Evolutionary conservation across 805 yeast species (phyloP).

Genomic region (Torulaspora microellipsoides): DNA sequence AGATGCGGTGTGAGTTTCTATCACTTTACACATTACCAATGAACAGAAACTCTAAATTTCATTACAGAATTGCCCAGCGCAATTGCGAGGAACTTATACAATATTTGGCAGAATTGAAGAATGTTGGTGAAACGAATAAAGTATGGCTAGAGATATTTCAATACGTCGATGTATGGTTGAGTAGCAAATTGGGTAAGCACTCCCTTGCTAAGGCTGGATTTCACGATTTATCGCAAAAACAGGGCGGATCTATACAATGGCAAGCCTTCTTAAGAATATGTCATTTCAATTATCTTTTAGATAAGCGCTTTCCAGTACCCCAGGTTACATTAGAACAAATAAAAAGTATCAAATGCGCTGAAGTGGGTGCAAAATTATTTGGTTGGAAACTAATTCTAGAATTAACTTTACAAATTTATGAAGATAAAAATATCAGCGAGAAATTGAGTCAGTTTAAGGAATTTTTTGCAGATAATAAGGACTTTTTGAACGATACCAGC

Average conservation of each 20-base stretch:
- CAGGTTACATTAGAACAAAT: constrained; percentile 3
- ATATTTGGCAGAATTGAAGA: constrained; percentile 8
- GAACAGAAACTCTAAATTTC: constrained; percentile 15
- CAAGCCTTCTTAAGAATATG: constrained; percentile 15
- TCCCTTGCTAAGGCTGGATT: constrained; percentile 10
- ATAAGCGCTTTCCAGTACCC: constrained; percentile 16
- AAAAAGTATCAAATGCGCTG: constrained; percentile 2
- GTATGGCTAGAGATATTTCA: constrained; percentile 21
- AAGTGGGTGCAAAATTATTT: constrained; percentile 14
- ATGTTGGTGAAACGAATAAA: background rate
- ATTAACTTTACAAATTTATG: constrained; percentile 20
- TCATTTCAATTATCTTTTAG: constrained; percentile 18
- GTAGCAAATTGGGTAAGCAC: constrained; percentile 11
- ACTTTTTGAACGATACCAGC: constrained; percentile 4
- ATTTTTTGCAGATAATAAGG: constrained; percentile 22
- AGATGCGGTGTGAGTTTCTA: constrained; percentile 24
- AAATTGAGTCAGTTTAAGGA: constrained; percentile 25
- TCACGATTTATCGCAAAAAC: constrained; percentile 2
- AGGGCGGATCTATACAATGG: constrained; percentile 11
- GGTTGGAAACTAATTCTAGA: constrained; percentile 28
- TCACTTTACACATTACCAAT: constrained; percentile 20
- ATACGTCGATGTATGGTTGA: constrained; percentile 15
- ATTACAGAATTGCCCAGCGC: constrained; percentile 24
- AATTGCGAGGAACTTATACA: constrained; percentile 20
- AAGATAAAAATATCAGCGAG: constrained; percentile 28